phyloP scores from a whole-genome alignment of 106 monocot species.

The Amphibolis antarctica region DNA sequence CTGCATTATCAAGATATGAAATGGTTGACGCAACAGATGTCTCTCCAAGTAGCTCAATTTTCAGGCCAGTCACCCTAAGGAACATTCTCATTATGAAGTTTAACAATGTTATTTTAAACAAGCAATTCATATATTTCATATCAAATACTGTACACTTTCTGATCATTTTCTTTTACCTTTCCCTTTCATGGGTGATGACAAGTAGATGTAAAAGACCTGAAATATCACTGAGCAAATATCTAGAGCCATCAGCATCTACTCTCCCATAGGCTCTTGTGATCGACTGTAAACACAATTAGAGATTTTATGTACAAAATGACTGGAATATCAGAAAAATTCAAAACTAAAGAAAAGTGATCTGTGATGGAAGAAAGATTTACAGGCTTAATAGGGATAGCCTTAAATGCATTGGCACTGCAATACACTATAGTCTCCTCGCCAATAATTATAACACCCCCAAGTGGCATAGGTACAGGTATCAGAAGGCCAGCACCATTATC shows the following conservation, averaged over 20 bases:
- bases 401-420: conserved; percentile 70
- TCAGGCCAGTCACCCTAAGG: conserved; percentile 86
- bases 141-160: background rate
- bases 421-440: conserved; percentile 99
- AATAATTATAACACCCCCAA: conserved; percentile 97
- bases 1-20: conserved; percentile 98
- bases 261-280: conserved; percentile 96
- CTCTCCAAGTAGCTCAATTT: conserved; percentile 90
- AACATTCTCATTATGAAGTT: background rate
- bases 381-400: conserved; percentile 82
- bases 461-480: conserved; percentile 91
- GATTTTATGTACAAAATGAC: background rate
- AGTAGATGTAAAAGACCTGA: conserved; percentile 82
- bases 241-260: conserved; percentile 95
- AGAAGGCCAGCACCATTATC: conserved; percentile 93
- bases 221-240: conserved; percentile 92
- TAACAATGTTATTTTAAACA: background rate
- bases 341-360: background rate
- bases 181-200: conserved; percentile 88
- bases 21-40: conserved; percentile 92
- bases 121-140: background rate
- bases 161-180: conserved; percentile 32
- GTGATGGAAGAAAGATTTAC: conserved; percentile 19
- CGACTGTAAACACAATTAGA: conserved; percentile 32
- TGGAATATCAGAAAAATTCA: background rate